phyloP scores from a whole-genome alignment of 2,329 filamentous ascomycete species.

The Davidsoniella eucalypti region DNA sequence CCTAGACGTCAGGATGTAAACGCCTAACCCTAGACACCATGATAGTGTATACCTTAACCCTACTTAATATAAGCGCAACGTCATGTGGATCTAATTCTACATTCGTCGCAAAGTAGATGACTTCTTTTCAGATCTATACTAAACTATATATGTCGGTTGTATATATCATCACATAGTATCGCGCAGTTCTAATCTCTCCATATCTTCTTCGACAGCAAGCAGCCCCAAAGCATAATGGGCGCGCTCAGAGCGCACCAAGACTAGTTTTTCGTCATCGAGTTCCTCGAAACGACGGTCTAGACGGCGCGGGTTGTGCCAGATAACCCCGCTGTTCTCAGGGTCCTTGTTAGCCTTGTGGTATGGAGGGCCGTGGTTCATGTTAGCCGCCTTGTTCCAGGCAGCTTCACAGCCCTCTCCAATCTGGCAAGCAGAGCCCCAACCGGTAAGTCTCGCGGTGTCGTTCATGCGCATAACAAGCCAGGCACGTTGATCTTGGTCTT shows the following conservation, averaged over 20 bases:
- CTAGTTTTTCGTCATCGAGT: conserved; percentile 30
- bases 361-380: conserved; percentile 57
- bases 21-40: too few species aligned
- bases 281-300: conserved; percentile 36
- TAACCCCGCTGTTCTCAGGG: conserved; percentile 15
- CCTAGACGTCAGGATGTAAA: too few species aligned
- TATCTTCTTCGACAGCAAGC: conserved; percentile 60
- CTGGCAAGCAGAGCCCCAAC: conserved; percentile 69
- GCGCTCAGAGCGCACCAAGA: conserved; percentile 45
- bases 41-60: too few species aligned
- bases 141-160: too few species aligned
- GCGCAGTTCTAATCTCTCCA: conserved; percentile 44
- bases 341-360: conserved; percentile 35
- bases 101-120: too few species aligned
- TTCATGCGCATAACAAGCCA: conserved; percentile 63
- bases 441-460: conserved; percentile 63
- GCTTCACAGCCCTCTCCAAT: conserved; percentile 76
- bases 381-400: conserved; percentile 61
- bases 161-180: conserved; percentile 17
- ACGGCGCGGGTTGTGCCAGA: conserved; percentile 34
- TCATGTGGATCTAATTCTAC: too few species aligned
- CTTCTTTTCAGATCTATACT: too few species aligned
- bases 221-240: conserved; percentile 65
- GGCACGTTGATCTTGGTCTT: conserved; percentile 51
- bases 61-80: too few species aligned